Evolutionary conservation across 495 filamentous ascomycete species (phyloP).

Genomic region (Elaphomyces granulatus): DNA sequence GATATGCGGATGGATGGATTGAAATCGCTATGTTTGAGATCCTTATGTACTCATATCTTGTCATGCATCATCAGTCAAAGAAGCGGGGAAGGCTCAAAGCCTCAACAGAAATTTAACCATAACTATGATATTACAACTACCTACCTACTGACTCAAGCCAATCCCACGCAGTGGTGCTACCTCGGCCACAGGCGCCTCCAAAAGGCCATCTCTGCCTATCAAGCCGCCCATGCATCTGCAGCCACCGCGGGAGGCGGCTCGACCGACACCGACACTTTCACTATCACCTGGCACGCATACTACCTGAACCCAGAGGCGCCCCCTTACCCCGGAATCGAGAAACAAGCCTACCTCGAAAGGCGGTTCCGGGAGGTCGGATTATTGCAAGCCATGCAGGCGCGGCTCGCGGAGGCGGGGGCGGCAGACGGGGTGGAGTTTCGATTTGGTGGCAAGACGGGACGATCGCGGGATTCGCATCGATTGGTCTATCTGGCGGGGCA

Average conservation of each 20-base stretch:
- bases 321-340: constrained; percentile 38
- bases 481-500: constrained; percentile 55
- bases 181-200: constrained; percentile 65
- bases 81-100: too few species aligned
- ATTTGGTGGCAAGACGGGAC: constrained; percentile 60
- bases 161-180: constrained; percentile 56
- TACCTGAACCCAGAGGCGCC: constrained; percentile 60
- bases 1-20: too few species aligned
- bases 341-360: constrained; percentile 34
- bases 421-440: constrained; percentile 57
- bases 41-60: too few species aligned
- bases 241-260: too few species aligned
- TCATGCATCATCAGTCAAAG: too few species aligned
- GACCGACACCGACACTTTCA: constrained; percentile 54
- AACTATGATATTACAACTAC: too few species aligned
- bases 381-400: constrained; percentile 37
- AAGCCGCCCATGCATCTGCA: constrained; percentile 46
- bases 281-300: constrained; percentile 59
- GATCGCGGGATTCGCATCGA: constrained; percentile 62
- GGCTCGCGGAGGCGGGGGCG: constrained; percentile 43
- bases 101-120: too few species aligned
- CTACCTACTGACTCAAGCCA: too few species aligned
- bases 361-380: constrained; percentile 47
- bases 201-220: constrained; percentile 56
- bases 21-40: too few species aligned